phyloP scores from a whole-genome alignment of 2,329 filamentous ascomycete species.

The Colletotrichum lini region DNA sequence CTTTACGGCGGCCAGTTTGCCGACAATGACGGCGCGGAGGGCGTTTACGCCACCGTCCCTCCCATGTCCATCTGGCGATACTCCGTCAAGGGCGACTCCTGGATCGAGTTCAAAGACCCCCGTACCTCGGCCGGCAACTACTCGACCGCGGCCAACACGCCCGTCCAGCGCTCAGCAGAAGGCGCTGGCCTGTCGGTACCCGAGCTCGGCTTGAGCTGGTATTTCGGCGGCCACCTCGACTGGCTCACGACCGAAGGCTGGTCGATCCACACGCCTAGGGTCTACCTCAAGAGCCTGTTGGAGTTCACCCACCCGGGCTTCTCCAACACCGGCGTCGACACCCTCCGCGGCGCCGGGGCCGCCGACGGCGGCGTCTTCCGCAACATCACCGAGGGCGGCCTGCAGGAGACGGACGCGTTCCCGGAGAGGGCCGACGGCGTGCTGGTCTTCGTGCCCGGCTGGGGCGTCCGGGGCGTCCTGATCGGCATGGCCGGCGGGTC shows the following conservation, averaged over 20 bases:
- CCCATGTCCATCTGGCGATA: conserved; percentile 80
- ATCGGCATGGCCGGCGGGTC: conserved; percentile 81
- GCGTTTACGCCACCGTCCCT: conserved; percentile 67
- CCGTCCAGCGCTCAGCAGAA: conserved; percentile 79
- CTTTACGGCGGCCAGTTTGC: conserved; percentile 84
- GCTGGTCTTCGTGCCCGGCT: conserved; percentile 81
- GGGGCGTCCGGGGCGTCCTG: conserved; percentile 78
- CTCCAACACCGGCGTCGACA: conserved; percentile 73
- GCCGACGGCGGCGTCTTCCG: conserved; percentile 75
- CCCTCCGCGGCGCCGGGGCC: conserved; percentile 69
- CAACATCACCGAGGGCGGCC: conserved; percentile 80
- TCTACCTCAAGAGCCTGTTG: conserved; percentile 81
- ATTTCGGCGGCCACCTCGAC: conserved; percentile 85
- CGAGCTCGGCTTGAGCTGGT: conserved; percentile 79
- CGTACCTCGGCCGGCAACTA: conserved; percentile 75
- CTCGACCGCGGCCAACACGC: conserved; percentile 67
- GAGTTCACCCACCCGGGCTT: conserved; percentile 83
- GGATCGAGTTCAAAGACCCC: conserved; percentile 75
- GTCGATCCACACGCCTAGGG: conserved; percentile 73
- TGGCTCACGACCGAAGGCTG: conserved; percentile 71
- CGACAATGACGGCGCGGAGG: conserved; percentile 58
- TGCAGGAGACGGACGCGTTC: conserved; percentile 71
- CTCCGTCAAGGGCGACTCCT: conserved; percentile 69
- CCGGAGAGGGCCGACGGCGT: conserved; percentile 81
- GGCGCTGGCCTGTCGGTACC: conserved; percentile 80